Percentiles rank a stretch among this genome's conserved stretches.
These are phyloP conservation scores for Aegilops longissima DNA, from an alignment of 176 grass and related monocot genomes.

Conservation along the genomic window DNA sequence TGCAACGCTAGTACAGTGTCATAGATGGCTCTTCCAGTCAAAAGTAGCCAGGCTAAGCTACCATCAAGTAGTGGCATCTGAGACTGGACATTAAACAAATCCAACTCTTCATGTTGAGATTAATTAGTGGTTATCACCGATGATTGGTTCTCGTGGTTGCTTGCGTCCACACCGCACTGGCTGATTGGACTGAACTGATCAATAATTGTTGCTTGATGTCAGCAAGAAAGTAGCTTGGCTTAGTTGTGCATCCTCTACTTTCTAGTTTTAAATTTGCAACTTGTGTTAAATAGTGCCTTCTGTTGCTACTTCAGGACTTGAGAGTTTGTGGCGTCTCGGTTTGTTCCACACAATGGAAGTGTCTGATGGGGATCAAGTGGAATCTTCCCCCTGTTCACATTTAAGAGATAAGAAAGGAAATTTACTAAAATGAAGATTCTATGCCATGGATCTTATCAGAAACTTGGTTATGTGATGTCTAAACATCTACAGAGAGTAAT, in stretches of 20 bases:
- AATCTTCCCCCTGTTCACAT: constrained; percentile 34
- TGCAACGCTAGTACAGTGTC: neutral
- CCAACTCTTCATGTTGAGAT: neutral
- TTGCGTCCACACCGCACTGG: constrained; percentile 23
- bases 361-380: constrained; percentile 41
- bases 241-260: constrained; percentile 13
- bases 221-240: neutral
- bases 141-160: constrained; percentile 27
- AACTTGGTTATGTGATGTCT: neutral
- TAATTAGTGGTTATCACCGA: neutral
- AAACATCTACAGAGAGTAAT: neutral
- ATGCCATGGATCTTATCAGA: neutral
- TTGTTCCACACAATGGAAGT: constrained; percentile 15
- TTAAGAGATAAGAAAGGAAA: neutral
- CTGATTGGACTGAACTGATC: constrained; percentile 37
- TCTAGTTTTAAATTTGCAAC: constrained; percentile 8
- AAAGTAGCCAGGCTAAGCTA: constrained; percentile 19
- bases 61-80: constrained; percentile 20
- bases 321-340: constrained; percentile 33
- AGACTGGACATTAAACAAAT: neutral
- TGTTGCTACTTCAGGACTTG: constrained; percentile 15
- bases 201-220: constrained; percentile 46
- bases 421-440: neutral
- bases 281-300: neutral
- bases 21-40: neutral